Evolutionary conservation across 78 protist species (phyloP).

Genomic region (Tieghemostelium lacteum): DNA sequence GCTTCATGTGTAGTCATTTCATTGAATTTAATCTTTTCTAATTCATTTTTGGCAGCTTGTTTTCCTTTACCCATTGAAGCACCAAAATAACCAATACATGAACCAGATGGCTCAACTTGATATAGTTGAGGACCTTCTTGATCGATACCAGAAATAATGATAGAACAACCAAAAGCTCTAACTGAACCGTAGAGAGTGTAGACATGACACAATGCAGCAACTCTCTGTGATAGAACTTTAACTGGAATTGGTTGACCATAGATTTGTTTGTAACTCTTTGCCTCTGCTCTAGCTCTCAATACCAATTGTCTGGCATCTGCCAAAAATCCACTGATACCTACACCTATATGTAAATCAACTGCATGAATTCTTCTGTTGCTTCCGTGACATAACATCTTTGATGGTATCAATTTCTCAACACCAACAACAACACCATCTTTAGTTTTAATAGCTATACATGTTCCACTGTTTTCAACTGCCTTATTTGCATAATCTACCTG

Average conservation of each 20-base stretch:
- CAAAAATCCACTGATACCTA: slow-evolving; percentile 92
- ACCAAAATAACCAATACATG: slow-evolving; percentile 86
- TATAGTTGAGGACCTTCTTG: slow-evolving; percentile 93
- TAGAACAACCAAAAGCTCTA: slow-evolving; percentile 98
- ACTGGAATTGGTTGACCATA: slow-evolving; percentile 91
- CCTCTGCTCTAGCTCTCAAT: slow-evolving; percentile 91
- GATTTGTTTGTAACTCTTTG: slow-evolving; percentile 75
- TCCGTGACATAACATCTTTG: slow-evolving; percentile 89
- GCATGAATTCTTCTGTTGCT: slow-evolving; percentile 90
- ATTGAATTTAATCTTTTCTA: slow-evolving; percentile 93
- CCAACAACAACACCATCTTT: slow-evolving; percentile 99
- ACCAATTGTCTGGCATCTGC: slow-evolving; percentile 96
- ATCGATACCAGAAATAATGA: slow-evolving; percentile 87
- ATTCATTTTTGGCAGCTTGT: slow-evolving; percentile 95
- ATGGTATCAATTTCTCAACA: slow-evolving; percentile 95
- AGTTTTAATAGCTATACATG: slow-evolving; percentile 94
- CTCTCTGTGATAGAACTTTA: slow-evolving; percentile 57
- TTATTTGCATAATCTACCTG: slow-evolving; percentile 99
- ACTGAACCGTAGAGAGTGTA: slow-evolving; percentile 91
- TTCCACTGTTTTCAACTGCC: slow-evolving; percentile 98
- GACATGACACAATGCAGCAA: slow-evolving; percentile 77
- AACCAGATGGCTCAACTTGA: slow-evolving; percentile 97
- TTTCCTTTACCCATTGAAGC: slow-evolving; percentile 95
- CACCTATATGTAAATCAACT: slow-evolving; percentile 92
- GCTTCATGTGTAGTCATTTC: slow-evolving; percentile 92